Evolutionary conservation across 2,329 filamentous ascomycete species (phyloP).

Genomic region (Monilinia laxa): DNA sequence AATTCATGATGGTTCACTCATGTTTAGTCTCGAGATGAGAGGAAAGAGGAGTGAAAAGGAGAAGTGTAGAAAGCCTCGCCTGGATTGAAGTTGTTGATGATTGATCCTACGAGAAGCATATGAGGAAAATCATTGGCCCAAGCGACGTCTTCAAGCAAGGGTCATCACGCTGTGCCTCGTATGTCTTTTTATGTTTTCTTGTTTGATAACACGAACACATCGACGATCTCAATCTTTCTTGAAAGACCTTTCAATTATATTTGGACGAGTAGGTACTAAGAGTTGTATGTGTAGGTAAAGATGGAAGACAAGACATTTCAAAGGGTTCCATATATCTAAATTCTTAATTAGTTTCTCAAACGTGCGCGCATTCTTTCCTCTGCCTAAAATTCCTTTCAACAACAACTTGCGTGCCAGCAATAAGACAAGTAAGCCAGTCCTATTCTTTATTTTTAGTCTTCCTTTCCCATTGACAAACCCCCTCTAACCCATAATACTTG

Average conservation of each 20-base stretch:
- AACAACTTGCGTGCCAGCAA: neutral
- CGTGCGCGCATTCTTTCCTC: neutral
- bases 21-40: slow-evolving; percentile 28
- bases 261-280: neutral
- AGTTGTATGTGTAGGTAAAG: neutral
- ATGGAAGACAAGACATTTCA: neutral
- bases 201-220: neutral
- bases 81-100: slow-evolving; percentile 11
- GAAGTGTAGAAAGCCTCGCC: neutral
- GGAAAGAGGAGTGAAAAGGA: slow-evolving; percentile 22
- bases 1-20: slow-evolving; percentile 38
- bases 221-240: neutral
- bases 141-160: slow-evolving; percentile 18
- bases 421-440: neutral
- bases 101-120: slow-evolving; percentile 11
- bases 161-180: slow-evolving; percentile 5
- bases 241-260: neutral
- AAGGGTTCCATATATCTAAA: neutral
- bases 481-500: neutral
- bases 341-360: neutral
- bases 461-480: neutral
- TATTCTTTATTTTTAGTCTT: slow-evolving; percentile 1
- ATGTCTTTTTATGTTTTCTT: slow-evolving; percentile 3
- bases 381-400: neutral
- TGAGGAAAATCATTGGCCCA: slow-evolving; percentile 8